Base-by-base conservation (phyloP, 1,284 basidiomycete species). In the Cryptococcus sp. region DNA sequence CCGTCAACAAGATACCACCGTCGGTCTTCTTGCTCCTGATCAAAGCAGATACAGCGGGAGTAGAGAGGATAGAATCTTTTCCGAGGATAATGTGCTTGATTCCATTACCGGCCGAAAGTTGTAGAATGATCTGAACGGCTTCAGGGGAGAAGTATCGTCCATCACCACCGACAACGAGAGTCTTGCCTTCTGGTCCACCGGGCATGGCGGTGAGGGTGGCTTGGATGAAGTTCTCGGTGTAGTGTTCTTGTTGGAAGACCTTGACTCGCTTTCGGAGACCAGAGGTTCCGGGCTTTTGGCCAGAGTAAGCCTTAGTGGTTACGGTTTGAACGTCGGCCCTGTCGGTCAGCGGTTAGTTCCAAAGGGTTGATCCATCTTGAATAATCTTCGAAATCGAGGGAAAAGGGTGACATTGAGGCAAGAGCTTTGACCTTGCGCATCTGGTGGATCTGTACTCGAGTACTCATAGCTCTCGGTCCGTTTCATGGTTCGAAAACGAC, bases 181-280 rank as follows among this genome's bases (percentile, higher is more conserved):
- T 97, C 54, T 86, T 77, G 52, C 77, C 78, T 59, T 77, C 67
- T 9, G 78, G 80, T 34, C 85, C 91, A 56, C 86, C 79, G 46
- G 85, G 83, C 77, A 98, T 90, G 51, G 92, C 88, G 66, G 90
- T 85, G 64, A 98, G 85, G 76, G 92, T 98, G 63, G 92, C 80
- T 77, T 98, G 94, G 54, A 98, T 76, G 70, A 98, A 98, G 82
- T 98, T 98, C 78, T 98, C 94, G 44, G 96, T 98, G 80, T 98
- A 98, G 79, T 98, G 85, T 85, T 88, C 81, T 73, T 91, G 72
- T 76, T 93, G 87, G 81, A 92, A 93, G 62, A 93, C 83, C 78
- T 91, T 92, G 73, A 94, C 91, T 70, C 89, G 91, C 81, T 96
- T 96, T 67, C 92, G 82, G 47, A 96, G 83, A 60, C 92, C 92